Conservation (phyloP, 2,329 filamentous ascomycete genomes). For the Thermothelomyces thermophilus region DNA sequence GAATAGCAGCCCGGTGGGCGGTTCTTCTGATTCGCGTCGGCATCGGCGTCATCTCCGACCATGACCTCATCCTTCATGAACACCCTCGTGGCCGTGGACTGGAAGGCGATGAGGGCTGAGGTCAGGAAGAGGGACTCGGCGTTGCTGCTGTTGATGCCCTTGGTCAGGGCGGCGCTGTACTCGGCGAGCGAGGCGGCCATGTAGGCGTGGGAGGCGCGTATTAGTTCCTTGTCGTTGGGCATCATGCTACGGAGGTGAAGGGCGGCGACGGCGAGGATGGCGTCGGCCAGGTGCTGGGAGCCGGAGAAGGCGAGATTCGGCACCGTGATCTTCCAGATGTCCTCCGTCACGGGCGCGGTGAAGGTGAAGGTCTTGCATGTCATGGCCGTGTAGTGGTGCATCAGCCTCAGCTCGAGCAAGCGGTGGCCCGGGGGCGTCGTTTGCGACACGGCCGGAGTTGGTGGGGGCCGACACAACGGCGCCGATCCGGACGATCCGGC, state of each 20-base stretch:
- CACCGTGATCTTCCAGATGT: slow-evolving; percentile 55
- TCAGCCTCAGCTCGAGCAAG: slow-evolving; percentile 54
- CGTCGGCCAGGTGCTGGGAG: slow-evolving; percentile 54
- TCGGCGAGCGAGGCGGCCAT: slow-evolving; percentile 57
- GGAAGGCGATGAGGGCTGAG: slow-evolving; percentile 58
- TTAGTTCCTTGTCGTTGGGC: slow-evolving; percentile 53
- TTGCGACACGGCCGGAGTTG: slow-evolving; percentile 31
- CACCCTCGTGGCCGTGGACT: slow-evolving; percentile 57
- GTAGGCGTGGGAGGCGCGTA: slow-evolving; percentile 57
- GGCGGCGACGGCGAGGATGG: slow-evolving; percentile 57
- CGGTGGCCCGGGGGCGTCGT: slow-evolving; percentile 36
- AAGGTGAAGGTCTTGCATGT: slow-evolving; percentile 55
- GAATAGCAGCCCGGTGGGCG: slow-evolving; percentile 39
- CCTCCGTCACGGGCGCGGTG: slow-evolving; percentile 43
- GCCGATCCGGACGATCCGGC: slow-evolving; percentile 22
- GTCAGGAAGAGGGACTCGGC: slow-evolving; percentile 59
- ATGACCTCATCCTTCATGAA: slow-evolving; percentile 50
- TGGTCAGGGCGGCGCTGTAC: slow-evolving; percentile 50
- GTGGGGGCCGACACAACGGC: slow-evolving; percentile 32
- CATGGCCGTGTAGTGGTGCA: slow-evolving; percentile 58
- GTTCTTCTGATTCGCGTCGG: slow-evolving; percentile 11
- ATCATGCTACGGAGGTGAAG: slow-evolving; percentile 52
- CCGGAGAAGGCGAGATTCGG: slow-evolving; percentile 55
- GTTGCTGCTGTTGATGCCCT: slow-evolving; percentile 52
- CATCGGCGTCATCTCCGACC: slow-evolving; percentile 25